phyloP scores from a whole-genome alignment of 345 rosid genomes.

The Excoecaria cochinchinensis region DNA sequence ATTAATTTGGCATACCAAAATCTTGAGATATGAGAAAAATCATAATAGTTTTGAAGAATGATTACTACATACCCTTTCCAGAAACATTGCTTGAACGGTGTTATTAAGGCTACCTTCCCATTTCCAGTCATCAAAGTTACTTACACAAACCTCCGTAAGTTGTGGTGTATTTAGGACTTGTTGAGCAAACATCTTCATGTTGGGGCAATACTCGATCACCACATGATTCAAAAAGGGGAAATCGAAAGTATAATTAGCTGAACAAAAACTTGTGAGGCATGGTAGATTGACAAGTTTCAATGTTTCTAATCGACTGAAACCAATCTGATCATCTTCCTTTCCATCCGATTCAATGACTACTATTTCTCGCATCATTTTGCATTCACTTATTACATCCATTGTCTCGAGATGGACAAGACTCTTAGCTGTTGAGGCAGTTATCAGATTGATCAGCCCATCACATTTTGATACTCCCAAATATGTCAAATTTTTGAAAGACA shows the following conservation, averaged over 20 bases:
- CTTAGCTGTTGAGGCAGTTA: neutral
- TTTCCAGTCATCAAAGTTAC: neutral
- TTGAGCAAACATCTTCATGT: neutral
- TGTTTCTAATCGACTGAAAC: neutral
- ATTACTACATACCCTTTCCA: too few species aligned
- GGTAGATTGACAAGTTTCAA: neutral
- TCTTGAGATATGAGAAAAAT: too few species aligned
- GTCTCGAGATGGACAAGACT: neutral
- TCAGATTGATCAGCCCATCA: neutral
- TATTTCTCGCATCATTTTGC: conserved; percentile 14
- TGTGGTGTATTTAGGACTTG: neutral
- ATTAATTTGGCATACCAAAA: too few species aligned
- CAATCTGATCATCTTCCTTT: neutral
- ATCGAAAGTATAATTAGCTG: neutral
- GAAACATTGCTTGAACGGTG: neutral
- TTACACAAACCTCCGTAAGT: neutral
- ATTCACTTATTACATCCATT: conserved; percentile 10
- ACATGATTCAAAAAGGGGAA: conserved; percentile 9
- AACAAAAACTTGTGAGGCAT: conserved; percentile 13
- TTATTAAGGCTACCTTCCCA: conserved; percentile 1
- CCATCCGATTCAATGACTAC: neutral
- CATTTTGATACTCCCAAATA: conserved; percentile 1
- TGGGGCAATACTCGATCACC: neutral
- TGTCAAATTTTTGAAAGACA: neutral
- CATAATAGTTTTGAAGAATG: too few species aligned